A percentile compares a stretch with the other conserved stretches of the same genome.
These are phyloP conservation scores for Suillus bovinus DNA, from an alignment of 768 basidiomycete genomes.

Conservation along the genomic window DNA sequence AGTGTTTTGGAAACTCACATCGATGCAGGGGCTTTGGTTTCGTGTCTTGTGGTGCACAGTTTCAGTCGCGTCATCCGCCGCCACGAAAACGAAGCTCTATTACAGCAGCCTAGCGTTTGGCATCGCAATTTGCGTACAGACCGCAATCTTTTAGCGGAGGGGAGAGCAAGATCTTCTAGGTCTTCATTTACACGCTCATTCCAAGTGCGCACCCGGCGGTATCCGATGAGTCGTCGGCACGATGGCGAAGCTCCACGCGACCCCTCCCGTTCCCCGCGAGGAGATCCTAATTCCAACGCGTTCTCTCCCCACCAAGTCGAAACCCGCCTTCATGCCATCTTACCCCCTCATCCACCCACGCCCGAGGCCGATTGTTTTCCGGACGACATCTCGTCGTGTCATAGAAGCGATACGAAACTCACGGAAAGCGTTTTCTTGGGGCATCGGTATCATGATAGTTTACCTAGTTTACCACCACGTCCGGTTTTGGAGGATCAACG, in stretches of 20 bases:
- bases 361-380: neutral
- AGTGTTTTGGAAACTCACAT: slow-evolving; percentile 14
- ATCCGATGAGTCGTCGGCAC: neutral
- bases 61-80: slow-evolving; percentile 58
- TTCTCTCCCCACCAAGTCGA: slow-evolving; percentile 7
- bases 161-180: slow-evolving; percentile 5
- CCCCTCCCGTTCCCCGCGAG: neutral
- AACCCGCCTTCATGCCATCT: neutral
- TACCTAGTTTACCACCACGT: slow-evolving; percentile 1
- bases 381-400: neutral
- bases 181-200: slow-evolving; percentile 7
- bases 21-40: slow-evolving; percentile 53
- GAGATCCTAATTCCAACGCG: neutral
- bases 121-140: slow-evolving; percentile 36
- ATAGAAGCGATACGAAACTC: neutral
- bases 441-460: slow-evolving; percentile 14
- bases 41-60: slow-evolving; percentile 57
- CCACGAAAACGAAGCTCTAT: slow-evolving; percentile 57
- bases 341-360: neutral
- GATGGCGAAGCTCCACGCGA: slow-evolving; percentile 5
- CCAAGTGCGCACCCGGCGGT: slow-evolving; percentile 7
- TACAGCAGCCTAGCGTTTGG: slow-evolving; percentile 49
- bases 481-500: slow-evolving; percentile 10
- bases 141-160: slow-evolving; percentile 12
- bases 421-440: slow-evolving; percentile 3